Evolutionary conservation across 2,329 filamentous ascomycete genomes (phyloP), one percentile per base, ranked within the genome.

Genomic region (Canariomyces notabilis): DNA sequence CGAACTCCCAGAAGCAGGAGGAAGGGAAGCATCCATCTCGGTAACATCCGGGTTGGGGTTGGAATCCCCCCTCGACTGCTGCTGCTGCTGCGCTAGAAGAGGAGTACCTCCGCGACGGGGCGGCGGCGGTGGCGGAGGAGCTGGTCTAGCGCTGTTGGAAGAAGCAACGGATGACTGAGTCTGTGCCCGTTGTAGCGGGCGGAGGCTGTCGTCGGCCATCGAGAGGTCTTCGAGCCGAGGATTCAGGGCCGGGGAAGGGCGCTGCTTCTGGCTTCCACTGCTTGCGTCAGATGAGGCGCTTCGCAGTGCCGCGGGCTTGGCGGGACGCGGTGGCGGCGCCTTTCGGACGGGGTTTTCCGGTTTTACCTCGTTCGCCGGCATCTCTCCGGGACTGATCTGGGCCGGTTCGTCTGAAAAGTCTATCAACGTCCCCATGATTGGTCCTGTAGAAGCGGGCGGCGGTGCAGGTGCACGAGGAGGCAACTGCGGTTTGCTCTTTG

Each of bases 371-470:
- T n/a, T n/a, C n/a, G n/a, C n/a, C 26, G 9, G 26, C 26, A 12
- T 12, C 14, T 29, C 26, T 12, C 55, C 61, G 4, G 5, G 45
- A 3, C 56, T 64, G 2, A 58, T 58, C 29, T 68, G 62, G 37
- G 68, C 64, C 0, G 75, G 70, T 42, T 79, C 74, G 12, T 78
- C 75, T 1, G 74, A 75, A 26, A 84, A 67, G 58, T 85, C 79
- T 22, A 85, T 83, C 32, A 84, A 59, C 5, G 73, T 76, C 1
- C 77, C 80, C 68, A 77, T 78, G n/a, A 61, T 59, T 8, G 67
- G 71, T 9, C 65, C 67, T 2, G n/a, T n/a, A n/a, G 61, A 39
- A 1, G 59, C 61, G 5, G 53, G 49, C 11, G 53, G 52, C 20
- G 52, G 55, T 20, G 57, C 55, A 11, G 46, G 42, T 33, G 50